These are phyloP conservation scores for Strobilomyces echinocephalus DNA, from an alignment of 768 basidiomycete species.

Conservation along the genomic window DNA sequence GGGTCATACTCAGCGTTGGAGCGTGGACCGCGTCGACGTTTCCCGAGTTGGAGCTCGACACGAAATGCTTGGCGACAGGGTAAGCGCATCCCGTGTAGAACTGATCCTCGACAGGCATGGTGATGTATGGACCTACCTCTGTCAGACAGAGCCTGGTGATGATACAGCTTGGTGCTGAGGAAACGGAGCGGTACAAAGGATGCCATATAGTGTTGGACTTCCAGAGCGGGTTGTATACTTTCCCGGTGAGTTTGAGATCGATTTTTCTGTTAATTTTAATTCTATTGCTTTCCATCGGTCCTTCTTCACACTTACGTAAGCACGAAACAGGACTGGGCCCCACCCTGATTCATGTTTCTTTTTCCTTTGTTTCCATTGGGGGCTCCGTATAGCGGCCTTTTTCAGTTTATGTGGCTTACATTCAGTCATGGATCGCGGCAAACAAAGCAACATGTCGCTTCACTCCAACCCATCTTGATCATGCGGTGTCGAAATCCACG, in stretches of 20 bases:
- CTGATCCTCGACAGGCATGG: background rate
- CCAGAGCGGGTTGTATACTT: slow-evolving; percentile 70
- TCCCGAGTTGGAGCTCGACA: slow-evolving; percentile 48
- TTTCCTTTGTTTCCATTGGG: background rate
- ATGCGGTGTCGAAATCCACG: background rate
- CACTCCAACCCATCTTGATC: background rate
- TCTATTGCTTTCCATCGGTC: too few species aligned
- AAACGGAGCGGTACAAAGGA: slow-evolving; percentile 55
- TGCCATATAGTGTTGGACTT: slow-evolving; percentile 75
- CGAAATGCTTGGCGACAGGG: slow-evolving; percentile 75
- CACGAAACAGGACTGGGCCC: background rate
- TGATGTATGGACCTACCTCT: background rate
- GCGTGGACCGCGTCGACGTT: slow-evolving; percentile 85
- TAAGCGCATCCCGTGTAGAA: slow-evolving; percentile 30
- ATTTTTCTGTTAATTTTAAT: background rate
- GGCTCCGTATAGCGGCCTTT: too few species aligned
- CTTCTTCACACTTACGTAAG: background rate
- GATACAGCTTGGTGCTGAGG: slow-evolving; percentile 68
- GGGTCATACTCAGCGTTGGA: slow-evolving; percentile 70
- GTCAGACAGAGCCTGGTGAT: slow-evolving; percentile 76
- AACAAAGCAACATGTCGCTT: background rate
- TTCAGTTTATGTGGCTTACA: background rate
- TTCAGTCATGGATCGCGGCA: background rate
- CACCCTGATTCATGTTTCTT: background rate
- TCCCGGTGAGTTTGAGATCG: slow-evolving; percentile 56